phyloP scores from a whole-genome alignment of 1,284 basidiomycete species.

The Microbotryum intermedium region DNA sequence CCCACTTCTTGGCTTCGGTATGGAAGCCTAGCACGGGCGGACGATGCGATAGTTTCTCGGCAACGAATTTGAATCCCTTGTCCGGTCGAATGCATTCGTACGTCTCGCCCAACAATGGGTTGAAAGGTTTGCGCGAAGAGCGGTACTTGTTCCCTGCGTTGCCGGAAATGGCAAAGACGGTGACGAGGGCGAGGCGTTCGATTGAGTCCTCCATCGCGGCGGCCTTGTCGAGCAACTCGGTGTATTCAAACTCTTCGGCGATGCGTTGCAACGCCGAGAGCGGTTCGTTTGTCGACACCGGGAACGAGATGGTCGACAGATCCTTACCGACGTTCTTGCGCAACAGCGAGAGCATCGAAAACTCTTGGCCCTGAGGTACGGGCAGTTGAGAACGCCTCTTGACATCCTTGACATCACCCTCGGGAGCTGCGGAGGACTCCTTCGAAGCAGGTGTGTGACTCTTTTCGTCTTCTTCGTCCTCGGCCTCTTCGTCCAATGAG shows the following conservation, averaged over 20 bases:
- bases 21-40: constrained; percentile 72
- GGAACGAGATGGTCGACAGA: constrained; percentile 71
- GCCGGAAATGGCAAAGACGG: constrained; percentile 75
- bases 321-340: constrained; percentile 95
- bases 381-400: constrained; percentile 57
- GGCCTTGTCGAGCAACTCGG: constrained; percentile 56
- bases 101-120: constrained; percentile 79
- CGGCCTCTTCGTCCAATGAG: constrained; percentile 31
- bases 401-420: constrained; percentile 26
- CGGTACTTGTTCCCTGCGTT: constrained; percentile 59
- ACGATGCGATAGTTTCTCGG: constrained; percentile 81
- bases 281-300: constrained; percentile 82
- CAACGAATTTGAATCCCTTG: constrained; percentile 54
- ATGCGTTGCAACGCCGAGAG: constrained; percentile 63
- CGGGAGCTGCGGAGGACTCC: not conserved
- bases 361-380: constrained; percentile 59
- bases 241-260: constrained; percentile 76
- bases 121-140: constrained; percentile 76
- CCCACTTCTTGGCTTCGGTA: constrained; percentile 60
- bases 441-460: not conserved
- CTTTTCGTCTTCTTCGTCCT: constrained; percentile 25
- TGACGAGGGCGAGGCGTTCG: constrained; percentile 64
- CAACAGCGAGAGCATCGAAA: constrained; percentile 72
- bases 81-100: constrained; percentile 65
- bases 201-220: constrained; percentile 54